Base-by-base conservation (phyloP, 495 filamentous ascomycete species). In the Tricharina praecox region DNA sequence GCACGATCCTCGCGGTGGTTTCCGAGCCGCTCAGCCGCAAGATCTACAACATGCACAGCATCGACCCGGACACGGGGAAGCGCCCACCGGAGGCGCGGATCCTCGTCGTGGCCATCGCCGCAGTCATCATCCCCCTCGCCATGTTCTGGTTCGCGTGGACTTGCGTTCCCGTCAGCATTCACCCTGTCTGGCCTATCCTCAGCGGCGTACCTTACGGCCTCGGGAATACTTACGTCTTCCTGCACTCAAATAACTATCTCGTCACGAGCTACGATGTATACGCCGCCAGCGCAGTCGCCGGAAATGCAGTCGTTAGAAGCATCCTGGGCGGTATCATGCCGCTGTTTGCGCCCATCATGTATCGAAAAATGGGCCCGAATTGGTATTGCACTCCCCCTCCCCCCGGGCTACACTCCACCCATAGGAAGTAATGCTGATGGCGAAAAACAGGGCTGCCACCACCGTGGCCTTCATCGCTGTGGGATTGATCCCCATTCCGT, bases 141-240 rank as follows among this genome's bases (percentile, higher is more conserved):
- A 77, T 86, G 61, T 67, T 93, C 3, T 74, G 73, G 63, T 93
- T 93, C 56, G 73, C 76, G 21, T 87, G 82, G 83, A 93, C 85
- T 0, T 82, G 78, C 44, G 69, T 75, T 0, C 81, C 82, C 0
- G 67, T 67, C 0, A 69, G 74, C 2, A 82, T 86, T 25, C 84
- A 79, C 59, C 84, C 81, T 76, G 71, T 79, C 33, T 66, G 74
- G 40, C 80, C 83, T 15, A 77, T 90, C 52, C 62, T 81, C 3
- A 78, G 81, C 3, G 83, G 84, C 18, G 69, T 92, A 4, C 79
- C 80, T 4, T 93, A 88, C 56, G 82, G 82, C 11, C 66, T 74
- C 2, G 85, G 85, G 0, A 90, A 88, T 53, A 74, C 74, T 1
- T 68, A 76, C 2, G 74, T 78, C 44, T 93, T 92, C 62, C 84